Evolutionary conservation across 169 alveolate genomes (phyloP).

Genomic region (Theileria equi): DNA sequence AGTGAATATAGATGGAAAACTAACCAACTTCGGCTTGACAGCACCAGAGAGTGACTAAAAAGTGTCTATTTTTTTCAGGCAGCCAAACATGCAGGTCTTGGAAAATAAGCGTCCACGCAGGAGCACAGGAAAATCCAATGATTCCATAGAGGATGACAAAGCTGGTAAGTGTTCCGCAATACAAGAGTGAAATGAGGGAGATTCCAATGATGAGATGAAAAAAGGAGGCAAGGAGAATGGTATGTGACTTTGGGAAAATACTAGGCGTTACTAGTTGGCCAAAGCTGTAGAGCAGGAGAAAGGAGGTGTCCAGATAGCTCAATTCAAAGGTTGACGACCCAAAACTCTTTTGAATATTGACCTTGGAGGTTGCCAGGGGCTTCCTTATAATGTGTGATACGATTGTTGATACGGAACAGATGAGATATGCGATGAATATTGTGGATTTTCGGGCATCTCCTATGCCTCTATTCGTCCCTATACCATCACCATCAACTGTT

Average conservation of each 20-base stretch:
- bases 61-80: constrained; percentile 41
- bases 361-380: constrained; percentile 59
- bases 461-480: neutral
- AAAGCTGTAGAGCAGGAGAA: constrained; percentile 8
- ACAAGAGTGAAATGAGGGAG: constrained; percentile 14
- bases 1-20: neutral
- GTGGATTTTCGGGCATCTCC: neutral
- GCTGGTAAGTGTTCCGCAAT: neutral
- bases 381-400: constrained; percentile 43
- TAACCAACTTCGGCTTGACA: constrained; percentile 42
- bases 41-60: constrained; percentile 49
- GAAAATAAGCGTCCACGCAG: constrained; percentile 33
- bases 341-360: constrained; percentile 25
- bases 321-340: constrained; percentile 32
- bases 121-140: constrained; percentile 46
- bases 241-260: constrained; percentile 13
- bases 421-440: constrained; percentile 12
- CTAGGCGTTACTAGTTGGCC: constrained; percentile 55
- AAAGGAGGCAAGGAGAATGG: constrained; percentile 10
- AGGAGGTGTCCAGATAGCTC: constrained; percentile 46
- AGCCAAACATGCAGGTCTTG: constrained; percentile 50
- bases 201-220: constrained; percentile 39
- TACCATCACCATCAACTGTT: neutral
- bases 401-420: constrained; percentile 41
- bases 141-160: constrained; percentile 39